Conservation (phyloP, 805 yeast genomes). For the Teunomyces kruisii region DNA sequence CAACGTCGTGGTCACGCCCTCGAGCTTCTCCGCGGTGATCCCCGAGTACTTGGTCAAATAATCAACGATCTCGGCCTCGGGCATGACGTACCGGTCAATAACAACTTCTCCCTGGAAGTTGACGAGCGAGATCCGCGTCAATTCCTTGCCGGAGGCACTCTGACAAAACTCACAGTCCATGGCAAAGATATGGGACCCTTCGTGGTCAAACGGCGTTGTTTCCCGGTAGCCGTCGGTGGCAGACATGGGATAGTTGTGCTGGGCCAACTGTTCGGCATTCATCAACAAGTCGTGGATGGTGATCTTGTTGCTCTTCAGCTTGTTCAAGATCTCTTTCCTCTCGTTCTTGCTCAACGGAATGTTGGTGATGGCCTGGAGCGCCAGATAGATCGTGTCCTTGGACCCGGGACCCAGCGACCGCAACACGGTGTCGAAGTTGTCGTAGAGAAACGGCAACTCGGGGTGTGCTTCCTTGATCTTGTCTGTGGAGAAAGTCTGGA, state of each 20-base stretch:
- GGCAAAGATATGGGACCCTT: conserved; percentile 67
- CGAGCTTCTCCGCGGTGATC: conserved; percentile 68
- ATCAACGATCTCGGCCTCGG: conserved; percentile 69
- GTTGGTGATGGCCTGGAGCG: conserved; percentile 53
- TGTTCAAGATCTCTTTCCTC: conserved; percentile 37
- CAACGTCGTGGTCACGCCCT: conserved; percentile 61
- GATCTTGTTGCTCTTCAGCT: conserved; percentile 37
- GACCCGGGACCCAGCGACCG: conserved; percentile 69
- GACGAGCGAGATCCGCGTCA: conserved; percentile 76
- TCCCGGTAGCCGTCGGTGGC: conserved; percentile 49
- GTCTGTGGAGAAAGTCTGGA: background rate
- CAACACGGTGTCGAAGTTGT: conserved; percentile 41
- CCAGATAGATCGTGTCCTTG: conserved; percentile 52
- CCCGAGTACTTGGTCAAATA: conserved; percentile 87
- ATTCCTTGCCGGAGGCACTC: conserved; percentile 57
- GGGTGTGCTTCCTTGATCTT: background rate
- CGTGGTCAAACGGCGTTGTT: conserved; percentile 53
- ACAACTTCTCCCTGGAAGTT: conserved; percentile 61
- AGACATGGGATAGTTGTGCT: conserved; percentile 55
- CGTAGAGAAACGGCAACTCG: conserved; percentile 31
- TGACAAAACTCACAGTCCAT: conserved; percentile 94
- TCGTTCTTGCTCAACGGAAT: conserved; percentile 61
- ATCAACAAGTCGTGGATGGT: conserved; percentile 54
- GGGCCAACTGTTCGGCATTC: conserved; percentile 46
- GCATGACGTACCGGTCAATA: conserved; percentile 76